Evolutionary conservation across 2,329 filamentous ascomycete species (phyloP).

Genomic region (Sporothrix schenckii): DNA sequence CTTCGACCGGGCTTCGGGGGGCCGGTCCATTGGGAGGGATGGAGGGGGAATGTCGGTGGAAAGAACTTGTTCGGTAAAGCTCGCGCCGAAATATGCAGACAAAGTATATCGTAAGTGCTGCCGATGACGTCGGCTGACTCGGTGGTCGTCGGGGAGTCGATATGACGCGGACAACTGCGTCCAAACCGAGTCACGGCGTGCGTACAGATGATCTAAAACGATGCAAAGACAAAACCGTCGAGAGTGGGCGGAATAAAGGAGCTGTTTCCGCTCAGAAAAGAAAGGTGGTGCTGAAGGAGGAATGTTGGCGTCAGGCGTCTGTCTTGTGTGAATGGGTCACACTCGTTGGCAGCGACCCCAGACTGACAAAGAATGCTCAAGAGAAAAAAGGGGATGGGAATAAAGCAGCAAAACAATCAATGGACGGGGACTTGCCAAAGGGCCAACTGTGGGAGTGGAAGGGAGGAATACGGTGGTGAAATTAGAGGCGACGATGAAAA

Average conservation of each 20-base stretch:
- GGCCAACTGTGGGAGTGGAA: no score
- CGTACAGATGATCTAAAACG: background rate
- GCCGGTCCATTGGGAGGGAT: constrained; percentile 7
- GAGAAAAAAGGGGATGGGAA: background rate
- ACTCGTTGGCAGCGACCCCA: background rate
- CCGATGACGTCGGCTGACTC: constrained; percentile 20
- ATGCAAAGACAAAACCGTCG: background rate
- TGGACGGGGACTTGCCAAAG: no score
- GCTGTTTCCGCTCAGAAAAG: background rate
- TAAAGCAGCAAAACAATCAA: no score
- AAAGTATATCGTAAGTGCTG: background rate
- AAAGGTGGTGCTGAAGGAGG: background rate
- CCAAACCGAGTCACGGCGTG: background rate
- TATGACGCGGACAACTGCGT: no score
- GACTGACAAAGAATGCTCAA: background rate
- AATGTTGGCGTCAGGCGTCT: constrained; percentile 4
- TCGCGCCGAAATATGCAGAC: background rate
- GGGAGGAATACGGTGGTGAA: no score
- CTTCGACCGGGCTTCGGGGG: constrained; percentile 17
- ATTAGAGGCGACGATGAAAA: no score
- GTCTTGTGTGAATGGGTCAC: background rate
- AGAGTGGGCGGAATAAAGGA: no score
- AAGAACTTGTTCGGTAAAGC: background rate
- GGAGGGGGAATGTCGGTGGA: background rate
- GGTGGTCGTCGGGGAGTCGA: background rate